Percentiles rank a stretch among this genome's conserved stretches.
phyloP scores from a whole-genome alignment of 164 flowering plant species.

The Akebia trifoliata region DNA sequence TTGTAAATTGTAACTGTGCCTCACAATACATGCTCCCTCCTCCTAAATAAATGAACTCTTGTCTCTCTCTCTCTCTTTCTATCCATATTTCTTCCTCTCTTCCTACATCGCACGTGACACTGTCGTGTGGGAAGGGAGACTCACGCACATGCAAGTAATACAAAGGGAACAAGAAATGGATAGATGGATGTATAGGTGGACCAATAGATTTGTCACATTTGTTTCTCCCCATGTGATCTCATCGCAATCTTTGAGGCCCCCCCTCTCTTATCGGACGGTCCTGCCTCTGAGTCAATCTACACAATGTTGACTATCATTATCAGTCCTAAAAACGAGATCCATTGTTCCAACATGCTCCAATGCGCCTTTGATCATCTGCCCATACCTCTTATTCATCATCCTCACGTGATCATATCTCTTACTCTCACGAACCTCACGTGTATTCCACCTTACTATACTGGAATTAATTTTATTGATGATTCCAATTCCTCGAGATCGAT shows the following conservation, averaged over 20 bases:
- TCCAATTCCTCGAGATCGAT: too few species aligned
- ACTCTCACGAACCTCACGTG: background rate
- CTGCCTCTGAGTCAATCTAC: too few species aligned
- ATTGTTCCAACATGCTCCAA: too few species aligned
- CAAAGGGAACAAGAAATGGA: too few species aligned
- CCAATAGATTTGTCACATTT: background rate
- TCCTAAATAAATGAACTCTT: background rate
- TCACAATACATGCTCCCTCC: too few species aligned
- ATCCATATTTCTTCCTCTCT: too few species aligned
- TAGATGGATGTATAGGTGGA: background rate
- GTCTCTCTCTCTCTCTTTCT: too few species aligned
- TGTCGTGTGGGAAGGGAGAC: background rate
- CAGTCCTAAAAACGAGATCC: too few species aligned
- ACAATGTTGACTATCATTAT: too few species aligned
- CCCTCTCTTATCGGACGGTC: too few species aligned
- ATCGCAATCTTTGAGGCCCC: background rate
- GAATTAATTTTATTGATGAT: too few species aligned
- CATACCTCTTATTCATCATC: conserved; percentile 11
- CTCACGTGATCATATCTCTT: conserved; percentile 9
- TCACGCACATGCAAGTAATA: background rate
- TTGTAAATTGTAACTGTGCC: too few species aligned
- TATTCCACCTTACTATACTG: background rate
- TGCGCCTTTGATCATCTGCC: background rate
- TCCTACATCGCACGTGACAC: background rate
- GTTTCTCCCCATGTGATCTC: conserved; percentile 3